Evolutionary conservation across 2,329 filamentous ascomycete species (phyloP), one percentile per base, ranked within the genome.

Genomic region (Fusarium praegraminearum): DNA sequence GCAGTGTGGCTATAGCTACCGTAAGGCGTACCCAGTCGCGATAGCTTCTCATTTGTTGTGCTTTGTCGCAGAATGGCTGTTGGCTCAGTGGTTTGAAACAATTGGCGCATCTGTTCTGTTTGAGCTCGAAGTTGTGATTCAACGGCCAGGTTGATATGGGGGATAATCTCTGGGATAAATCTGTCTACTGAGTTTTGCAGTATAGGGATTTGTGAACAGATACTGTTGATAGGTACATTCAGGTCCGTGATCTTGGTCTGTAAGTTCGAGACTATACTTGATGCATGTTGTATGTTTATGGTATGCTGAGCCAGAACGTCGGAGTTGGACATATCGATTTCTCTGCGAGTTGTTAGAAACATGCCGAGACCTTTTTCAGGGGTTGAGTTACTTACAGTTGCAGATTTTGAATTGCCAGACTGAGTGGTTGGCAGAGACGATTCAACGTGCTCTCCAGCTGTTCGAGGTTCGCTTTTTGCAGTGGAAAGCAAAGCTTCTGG

Each of bases 321-420:
- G 1, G 49, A 45, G 0, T 16, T 45, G 3, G 16, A 9, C 1
- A 44, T 9, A 5, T 59, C n/a, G 8, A 55, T 38, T n/a, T 55
- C 40, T 15, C 56, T 57, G 11, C 11, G 4, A 3, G 15, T 12
- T 7, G 3, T 57, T n/a, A 57, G 54, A 7, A 13, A 26, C 6
- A 1, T 1, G 7, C 9, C 3, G 3, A 3, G 9, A 1, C 4
- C n/a, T 6, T 10, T 7, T 4, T 18, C 12, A 7, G 6, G 6
- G 8, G 3, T 5, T 2, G 0, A 24, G 6, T 22, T 30, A 28
- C 57, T 3, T 11, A 47, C 57, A 47, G 15, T 12, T 60, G 57
- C 5, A 60, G 10, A 7, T 18, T 33, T 11, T 60, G 57, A 1
- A 47, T 32, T 10, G 57, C 51, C 8, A 60, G 1, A 8, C 9